A percentile compares a stretch with the other conserved stretches of the same genome.
Evolutionary conservation across 306 rosid species (phyloP).

Genomic region (Morella rubra): DNA sequence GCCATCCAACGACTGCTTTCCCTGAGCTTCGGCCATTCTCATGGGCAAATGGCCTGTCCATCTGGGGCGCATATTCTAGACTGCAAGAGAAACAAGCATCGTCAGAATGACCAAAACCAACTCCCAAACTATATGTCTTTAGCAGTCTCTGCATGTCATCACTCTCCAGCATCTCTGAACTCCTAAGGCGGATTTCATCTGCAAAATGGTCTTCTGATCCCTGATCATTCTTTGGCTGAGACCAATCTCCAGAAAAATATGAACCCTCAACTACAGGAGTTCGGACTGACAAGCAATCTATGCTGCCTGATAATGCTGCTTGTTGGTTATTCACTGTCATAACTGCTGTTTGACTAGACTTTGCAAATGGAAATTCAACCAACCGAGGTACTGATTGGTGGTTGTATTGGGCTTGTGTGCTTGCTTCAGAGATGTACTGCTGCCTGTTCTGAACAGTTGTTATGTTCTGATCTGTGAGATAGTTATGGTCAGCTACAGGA

Average conservation of each 20-base stretch:
- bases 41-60: slow-evolving; percentile 38
- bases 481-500: slow-evolving; percentile 32
- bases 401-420: slow-evolving; percentile 40
- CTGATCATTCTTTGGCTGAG: slow-evolving; percentile 49
- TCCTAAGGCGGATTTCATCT: slow-evolving; percentile 72
- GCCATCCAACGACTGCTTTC: slow-evolving; percentile 87
- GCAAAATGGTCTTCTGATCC: slow-evolving; percentile 74
- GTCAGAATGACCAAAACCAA: slow-evolving; percentile 43
- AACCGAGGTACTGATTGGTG: slow-evolving; percentile 35
- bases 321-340: slow-evolving; percentile 43
- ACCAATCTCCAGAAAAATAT: slow-evolving; percentile 58
- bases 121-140: slow-evolving; percentile 48
- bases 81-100: slow-evolving; percentile 52
- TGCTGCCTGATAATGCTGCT: slow-evolving; percentile 36
- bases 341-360: slow-evolving; percentile 40
- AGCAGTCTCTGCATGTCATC: slow-evolving; percentile 85
- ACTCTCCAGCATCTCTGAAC: slow-evolving; percentile 77
- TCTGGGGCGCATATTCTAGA: slow-evolving; percentile 58
- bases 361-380: slow-evolving; percentile 45
- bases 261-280: slow-evolving; percentile 41
- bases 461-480: slow-evolving; percentile 33
- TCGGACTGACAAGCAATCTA: slow-evolving; percentile 43
- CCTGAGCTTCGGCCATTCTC: slow-evolving; percentile 61
- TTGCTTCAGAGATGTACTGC: slow-evolving; percentile 41
- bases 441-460: slow-evolving; percentile 39